Base-by-base conservation (phyloP, 495 filamentous ascomycete genomes). In the Penicillium paradoxum region DNA sequence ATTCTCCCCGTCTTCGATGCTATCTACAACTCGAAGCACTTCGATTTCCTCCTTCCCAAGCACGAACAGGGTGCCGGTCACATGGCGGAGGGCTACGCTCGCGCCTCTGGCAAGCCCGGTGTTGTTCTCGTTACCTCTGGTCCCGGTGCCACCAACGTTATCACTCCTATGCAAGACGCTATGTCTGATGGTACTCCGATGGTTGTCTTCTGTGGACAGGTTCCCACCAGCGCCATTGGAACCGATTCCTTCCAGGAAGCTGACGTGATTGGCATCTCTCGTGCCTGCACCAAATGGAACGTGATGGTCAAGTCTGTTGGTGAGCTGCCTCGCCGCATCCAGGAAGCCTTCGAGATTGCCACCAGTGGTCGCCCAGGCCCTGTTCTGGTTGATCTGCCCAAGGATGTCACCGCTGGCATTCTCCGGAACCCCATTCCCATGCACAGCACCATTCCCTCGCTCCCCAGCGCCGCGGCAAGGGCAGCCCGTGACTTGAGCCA, bases 121-220 rank as follows among this genome's bases (percentile, higher is more conserved):
- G 80, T 85, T 6, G 82, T 85, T 34, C 65, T 85, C 6, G 82
- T 85, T 30, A 85, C 82, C 19, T 84, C 82, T n/a, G 82, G 82
- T 18, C 82, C 82, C 37, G 82, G 82, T 36, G 80, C 79, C 18
- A 83, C 82, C 21, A 85, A 84, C 54, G 74, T 83, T 9, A 70
- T 83, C 18, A 84, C 82, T 9, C 82, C 81, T 8, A 80, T 84
- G 72, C 79, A 83, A 56, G 81, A 84, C 63, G 82, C 82, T 21
- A 69, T 84, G 18, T 79, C 76, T 51, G 82, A 85, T 54, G 82
- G 82, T 48, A 83, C 79, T 8, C 82, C 82, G 7, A 75, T 84
- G 76, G 77, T 84, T 34, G 82, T 84, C 37, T 83, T 85, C 64
- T 77, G 68, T 55, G 81, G 82, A 42, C 81, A 85, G 71, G 82